Evolutionary conservation across 352 stramenopile species (phyloP), one percentile per base, ranked within the genome.

Genomic region (Thalassiosira pacifica): DNA sequence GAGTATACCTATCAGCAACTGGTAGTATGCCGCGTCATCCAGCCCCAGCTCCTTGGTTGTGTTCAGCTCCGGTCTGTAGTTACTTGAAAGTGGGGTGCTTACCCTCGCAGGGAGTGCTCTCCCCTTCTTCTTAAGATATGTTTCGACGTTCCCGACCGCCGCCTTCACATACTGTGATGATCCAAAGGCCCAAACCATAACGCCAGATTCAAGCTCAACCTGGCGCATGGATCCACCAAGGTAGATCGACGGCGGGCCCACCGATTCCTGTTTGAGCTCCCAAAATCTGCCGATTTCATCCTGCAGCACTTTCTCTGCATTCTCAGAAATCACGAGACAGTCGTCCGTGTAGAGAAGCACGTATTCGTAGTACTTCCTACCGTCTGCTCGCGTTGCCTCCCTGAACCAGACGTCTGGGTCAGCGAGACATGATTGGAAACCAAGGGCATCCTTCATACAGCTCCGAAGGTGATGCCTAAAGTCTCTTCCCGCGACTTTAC

Each of bases 21-120:
- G 76, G 24, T 88, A 85, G n/a, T 83, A 85, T 42, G 77, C 71
- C 16, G 52, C 37, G 10, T 82, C 70, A 24, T 80, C 60, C n/a
- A 24, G 13, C 18, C 66, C 42, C 26, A 91, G 48, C 32, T 87
- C 60, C 1, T 42, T 11, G 32, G 69, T 74, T 5, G 79, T 67
- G 64, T 93, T 82, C 13, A 93, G 73, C 48, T 93, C 83, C 31
- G 87, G 77, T 22, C 76, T 68, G 26, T 91, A 84, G 13, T 53
- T 45, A 37, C 11, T 57, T 48, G 55, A 26, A 13, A 83, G 32
- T 4, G 59, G 66, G 37, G 1, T 34, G 9, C 19, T 18, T 16
- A 63, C 55, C 18, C 69, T 77, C 8, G 55, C 57, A 11, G 52
- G 22, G 1, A 82, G n/a, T 1, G 0, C 18, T 6, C 42, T n/a